Base-by-base conservation (phyloP, 192 early-diverging fungal genomes). In the Ambispora gerdemannii region DNA sequence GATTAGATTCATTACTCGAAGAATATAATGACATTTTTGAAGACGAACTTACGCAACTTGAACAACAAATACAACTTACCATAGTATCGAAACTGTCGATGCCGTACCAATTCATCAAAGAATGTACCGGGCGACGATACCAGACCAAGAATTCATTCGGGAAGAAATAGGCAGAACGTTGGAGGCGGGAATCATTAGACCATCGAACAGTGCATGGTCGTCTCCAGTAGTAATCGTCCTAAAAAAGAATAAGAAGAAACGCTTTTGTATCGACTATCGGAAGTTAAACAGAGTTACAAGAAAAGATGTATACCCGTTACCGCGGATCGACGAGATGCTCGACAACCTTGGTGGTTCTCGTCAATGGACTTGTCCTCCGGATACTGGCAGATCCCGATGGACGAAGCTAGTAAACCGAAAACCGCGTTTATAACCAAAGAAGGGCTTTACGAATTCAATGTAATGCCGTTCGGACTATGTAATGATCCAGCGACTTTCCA, bases 401-500 rank as follows among this genome's bases (percentile, higher is more conserved):
- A 51, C 0, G 0, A n/a, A 0, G 13, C 4, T 0, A 24, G 63
- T 4, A 43, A 50, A 19, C 36, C 66, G 11, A 63, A 74, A 8
- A 82, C 78, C 0, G 78, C 78, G 0, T 82, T 84, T 50, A 60
- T 58, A 0, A 76, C 76, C 0, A 43, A 68, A 0, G 72, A 68
- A 2, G 76, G 78, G 0, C 74, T 70, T 1, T 82, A 63, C 20
- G 71, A 82, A 56, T 82, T 65, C n/a, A 43, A 33, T 0, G 73
- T 75, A 0, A 82, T 81, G 78, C 73, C 76, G 2, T 81, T 81
- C 17, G 73, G 78, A 0, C 63, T 82, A 0, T 66, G 49, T 11
- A 81, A 82, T 47, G 76, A 76, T 0, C 82, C 78, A 0, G 81
- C 78, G 0, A 67, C 77, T 0, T 83, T 84, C 19, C 75, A 83